Evolutionary conservation across 305 asterid species (phyloP), one percentile per base, ranked within the genome.

Genomic region (Solanum hybrid): DNA sequence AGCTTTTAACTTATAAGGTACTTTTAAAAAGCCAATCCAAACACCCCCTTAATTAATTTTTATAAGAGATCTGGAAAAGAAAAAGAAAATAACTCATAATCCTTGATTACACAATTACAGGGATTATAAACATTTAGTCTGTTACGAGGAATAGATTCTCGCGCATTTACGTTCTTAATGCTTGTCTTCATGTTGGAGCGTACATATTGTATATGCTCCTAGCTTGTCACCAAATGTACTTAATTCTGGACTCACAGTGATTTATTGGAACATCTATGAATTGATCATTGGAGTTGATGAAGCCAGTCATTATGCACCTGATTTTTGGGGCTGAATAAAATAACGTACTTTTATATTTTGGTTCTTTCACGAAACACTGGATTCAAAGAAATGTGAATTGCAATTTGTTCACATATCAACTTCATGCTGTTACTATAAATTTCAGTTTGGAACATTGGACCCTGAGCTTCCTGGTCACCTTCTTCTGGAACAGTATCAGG

Each of bases 401-500:
- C 82, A 8, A 11, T 76, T 34, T 76, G 42, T 76, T 76, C 82
- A 76, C 40, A 18, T 76, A 33, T 76, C 81, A 75, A 31, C 82
- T 76, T 76, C 26, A 20, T 85, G 88, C 31, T 85, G 29, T 85
- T 85, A 33, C 88, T 85, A 57, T 87, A 46, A 61, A 88, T 94
- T 40, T 88, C 94, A 98, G 99, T 98, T 97, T 94, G 98, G 94
- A 93, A 96, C 94, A 89, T 91, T 93, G 24, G 99, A 98, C 92
- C 99, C 99, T 71, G 99, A 98, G 93, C 98, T 97, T 89, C 98
- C 99, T 28, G 99, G 95, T 90, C 99, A 95, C 95, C 96, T 95
- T 87, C 98, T 98, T 91, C 95, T 98, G 91, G 99, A 98, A 91
- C 99, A 97, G 92, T 96, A 97, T 94, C 99, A 98, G 99, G 99